Evolutionary conservation across 768 basidiomycete species (phyloP).

Genomic region (Hirschioporus abietinus): DNA sequence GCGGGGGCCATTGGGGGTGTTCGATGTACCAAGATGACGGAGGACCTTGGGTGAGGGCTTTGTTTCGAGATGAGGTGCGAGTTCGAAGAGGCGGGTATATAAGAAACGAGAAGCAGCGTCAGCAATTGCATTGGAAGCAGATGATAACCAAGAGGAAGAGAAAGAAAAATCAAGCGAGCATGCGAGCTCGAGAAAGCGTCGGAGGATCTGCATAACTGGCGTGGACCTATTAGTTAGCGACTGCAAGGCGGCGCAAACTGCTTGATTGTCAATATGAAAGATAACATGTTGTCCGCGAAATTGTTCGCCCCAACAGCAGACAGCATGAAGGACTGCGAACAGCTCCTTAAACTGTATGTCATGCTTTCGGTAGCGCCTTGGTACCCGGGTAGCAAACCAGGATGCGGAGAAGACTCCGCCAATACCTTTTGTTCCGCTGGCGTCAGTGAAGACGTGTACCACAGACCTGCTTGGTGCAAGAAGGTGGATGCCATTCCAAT

Average conservation of each 20-base stretch:
- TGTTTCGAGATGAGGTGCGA: constrained; percentile 19
- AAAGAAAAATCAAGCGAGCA: constrained; percentile 14
- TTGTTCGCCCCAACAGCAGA: constrained; percentile 23
- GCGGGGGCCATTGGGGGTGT: constrained; percentile 10
- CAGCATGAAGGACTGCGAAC: constrained; percentile 26
- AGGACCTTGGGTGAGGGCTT: constrained; percentile 18
- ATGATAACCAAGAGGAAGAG: constrained; percentile 14
- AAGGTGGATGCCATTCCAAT: constrained; percentile 27
- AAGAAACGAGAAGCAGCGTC: constrained; percentile 11
- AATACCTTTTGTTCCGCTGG: constrained; percentile 10
- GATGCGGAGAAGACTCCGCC: constrained; percentile 18
- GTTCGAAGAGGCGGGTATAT: constrained; percentile 21
- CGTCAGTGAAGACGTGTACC: constrained; percentile 8
- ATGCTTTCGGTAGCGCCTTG: constrained; percentile 17
- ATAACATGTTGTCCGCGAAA: constrained; percentile 22
- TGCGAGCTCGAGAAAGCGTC: constrained; percentile 12
- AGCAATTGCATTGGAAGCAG: constrained; percentile 15
- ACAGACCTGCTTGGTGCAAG: constrained; percentile 27
- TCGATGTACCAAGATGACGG: constrained; percentile 16
- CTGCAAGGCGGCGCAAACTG: constrained; percentile 11
- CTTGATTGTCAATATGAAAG: constrained; percentile 27
- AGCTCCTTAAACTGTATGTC: constrained; percentile 33
- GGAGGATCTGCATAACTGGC: constrained; percentile 11
- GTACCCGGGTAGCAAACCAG: constrained; percentile 24
- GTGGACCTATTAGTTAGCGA: constrained; percentile 8